Evolutionary conservation across 352 stramenopile genomes (phyloP).

Genomic region (Phytopythium oedochilum): DNA sequence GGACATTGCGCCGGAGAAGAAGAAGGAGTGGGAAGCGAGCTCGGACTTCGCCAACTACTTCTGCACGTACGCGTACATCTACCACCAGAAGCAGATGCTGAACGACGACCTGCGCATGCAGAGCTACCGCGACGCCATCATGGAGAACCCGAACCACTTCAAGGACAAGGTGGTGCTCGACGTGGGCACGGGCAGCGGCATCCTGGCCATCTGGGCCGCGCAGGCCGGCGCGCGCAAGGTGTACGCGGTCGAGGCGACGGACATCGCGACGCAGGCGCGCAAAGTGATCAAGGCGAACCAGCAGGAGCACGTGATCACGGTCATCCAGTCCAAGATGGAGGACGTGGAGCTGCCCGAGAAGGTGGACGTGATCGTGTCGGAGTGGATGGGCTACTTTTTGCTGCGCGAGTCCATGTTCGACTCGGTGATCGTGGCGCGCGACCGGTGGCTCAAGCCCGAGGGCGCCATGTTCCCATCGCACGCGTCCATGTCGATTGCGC

Average conservation of each 20-base stretch:
- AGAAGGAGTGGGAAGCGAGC: conserved; percentile 79
- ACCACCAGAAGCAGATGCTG: conserved; percentile 98
- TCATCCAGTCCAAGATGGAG: conserved; percentile 99
- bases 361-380: conserved; percentile 99
- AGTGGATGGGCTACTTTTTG: conserved; percentile 99
- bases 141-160: conserved; percentile 97
- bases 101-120: conserved; percentile 99
- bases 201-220: conserved; percentile 98
- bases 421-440: conserved; percentile 94
- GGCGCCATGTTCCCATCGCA: conserved; percentile 98
- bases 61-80: conserved; percentile 89
- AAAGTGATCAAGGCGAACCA: conserved; percentile 96
- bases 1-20: conserved; percentile 69
- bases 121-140: conserved; percentile 97
- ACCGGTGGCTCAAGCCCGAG: conserved; percentile 95
- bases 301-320: conserved; percentile 95
- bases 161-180: conserved; percentile 99
- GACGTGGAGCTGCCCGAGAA: conserved; percentile 96
- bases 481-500: conserved; percentile 97
- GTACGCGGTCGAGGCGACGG: conserved; percentile 96
- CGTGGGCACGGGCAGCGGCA: conserved; percentile 98
- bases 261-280: conserved; percentile 97
- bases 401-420: conserved; percentile 99
- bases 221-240: conserved; percentile 98
- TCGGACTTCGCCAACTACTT: conserved; percentile 91